Evolutionary conservation across 164 flowering plant species (phyloP), one percentile per base, ranked within the genome.

Genomic region (Saururus chinensis): DNA sequence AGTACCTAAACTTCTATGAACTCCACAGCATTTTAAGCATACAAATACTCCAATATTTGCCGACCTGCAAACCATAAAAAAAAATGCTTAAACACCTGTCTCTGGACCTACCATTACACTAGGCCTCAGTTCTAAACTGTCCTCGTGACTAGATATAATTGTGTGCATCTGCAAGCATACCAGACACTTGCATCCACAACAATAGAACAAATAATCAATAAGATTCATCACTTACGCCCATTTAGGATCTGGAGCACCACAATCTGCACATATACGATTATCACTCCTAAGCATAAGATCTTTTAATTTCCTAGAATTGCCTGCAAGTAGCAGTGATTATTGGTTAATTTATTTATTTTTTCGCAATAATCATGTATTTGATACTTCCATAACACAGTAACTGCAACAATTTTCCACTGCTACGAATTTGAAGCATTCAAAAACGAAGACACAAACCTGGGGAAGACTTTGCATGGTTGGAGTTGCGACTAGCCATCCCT

Each of bases 1-100:
- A 37, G 92, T 80, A 19, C 96, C 96, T 67, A 90, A 95, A 73
- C 89, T 88, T 76, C 99, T 81, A 78, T 90, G 99, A 66, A 87
- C 93, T 24, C 96, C 96, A 63, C 95, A 84, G 60, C 97, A 93
- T 72, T 88, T 93, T 72, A 88, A 80, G 83, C 99, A 93, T 77
- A 93, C 70, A 64, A 93, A 88, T 19, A 93, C 96, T 72, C 99
- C 99, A 75, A 93, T 88, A 80, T 87, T 93, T 58, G 95, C 89
- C 48, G 99, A 93, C 74, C 99, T 90, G 87, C 56, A 70, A 40
- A 58, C 4, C 22, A 42, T 52, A 40, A 12, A 45, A 4, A 45
- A 45, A 17, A 45, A 17, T 2, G 4, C 37, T 30, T 30, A 45
- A 45, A 17, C 49, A 12, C 17, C 49, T 7, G 14, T 12, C 14